Conservation (phyloP, 1,139 yeast species). For the Diutina rugosa region DNA sequence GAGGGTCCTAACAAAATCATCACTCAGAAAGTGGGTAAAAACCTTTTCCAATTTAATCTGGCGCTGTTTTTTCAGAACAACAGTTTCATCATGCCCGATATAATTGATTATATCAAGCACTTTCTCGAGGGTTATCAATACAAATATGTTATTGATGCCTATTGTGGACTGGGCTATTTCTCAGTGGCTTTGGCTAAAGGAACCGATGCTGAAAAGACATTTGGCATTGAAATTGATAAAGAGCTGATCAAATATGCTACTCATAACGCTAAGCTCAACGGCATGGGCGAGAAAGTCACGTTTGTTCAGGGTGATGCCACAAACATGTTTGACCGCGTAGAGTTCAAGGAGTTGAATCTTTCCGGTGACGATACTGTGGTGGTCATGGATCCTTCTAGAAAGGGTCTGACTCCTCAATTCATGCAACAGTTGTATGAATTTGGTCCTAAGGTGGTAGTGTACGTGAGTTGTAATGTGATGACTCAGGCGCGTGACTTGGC, state of each 20-base stretch:
- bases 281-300: slow-evolving; percentile 14
- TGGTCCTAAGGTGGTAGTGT: slow-evolving; percentile 23
- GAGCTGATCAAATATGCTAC: slow-evolving; percentile 22
- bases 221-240: slow-evolving; percentile 29
- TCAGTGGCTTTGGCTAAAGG: slow-evolving; percentile 23
- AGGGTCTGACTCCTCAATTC: slow-evolving; percentile 24
- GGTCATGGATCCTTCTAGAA: slow-evolving; percentile 34
- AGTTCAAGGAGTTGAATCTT: slow-evolving; percentile 9
- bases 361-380: slow-evolving; percentile 22
- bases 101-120: slow-evolving; percentile 18
- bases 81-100: slow-evolving; percentile 19
- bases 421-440: slow-evolving; percentile 23
- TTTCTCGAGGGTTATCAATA: slow-evolving; percentile 7
- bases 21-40: slow-evolving; percentile 19
- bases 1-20: slow-evolving; percentile 13
- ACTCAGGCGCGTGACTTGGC: slow-evolving; percentile 34
- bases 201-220: slow-evolving; percentile 18
- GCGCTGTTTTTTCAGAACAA: slow-evolving; percentile 26
- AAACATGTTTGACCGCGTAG: slow-evolving; percentile 16
- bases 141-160: slow-evolving; percentile 27
- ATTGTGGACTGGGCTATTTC: slow-evolving; percentile 36
- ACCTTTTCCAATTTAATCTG: slow-evolving; percentile 19
- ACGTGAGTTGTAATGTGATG: slow-evolving; percentile 34
- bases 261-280: slow-evolving; percentile 27
- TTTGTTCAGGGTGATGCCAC: slow-evolving; percentile 29